Percentiles rank a stretch among this genome's conserved stretches.
Evolutionary conservation across 2,329 filamentous ascomycete genomes (phyloP).

Genomic region (Fonsecaea erecta): DNA sequence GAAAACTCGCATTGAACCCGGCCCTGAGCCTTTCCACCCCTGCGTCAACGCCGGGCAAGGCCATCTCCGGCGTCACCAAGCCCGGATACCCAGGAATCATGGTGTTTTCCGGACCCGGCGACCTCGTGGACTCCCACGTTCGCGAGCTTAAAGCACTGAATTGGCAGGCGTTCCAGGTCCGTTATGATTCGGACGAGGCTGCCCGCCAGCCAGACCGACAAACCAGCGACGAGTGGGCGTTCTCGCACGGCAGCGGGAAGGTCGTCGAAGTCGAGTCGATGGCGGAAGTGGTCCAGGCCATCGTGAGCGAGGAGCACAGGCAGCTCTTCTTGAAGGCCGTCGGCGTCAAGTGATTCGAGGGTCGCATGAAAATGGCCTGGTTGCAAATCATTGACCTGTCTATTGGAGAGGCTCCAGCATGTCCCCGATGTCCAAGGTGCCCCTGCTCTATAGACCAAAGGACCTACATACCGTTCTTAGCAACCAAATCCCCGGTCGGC

Average conservation of each 20-base stretch:
- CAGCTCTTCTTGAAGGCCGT: slow-evolving; percentile 27
- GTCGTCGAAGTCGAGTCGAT: slow-evolving; percentile 35
- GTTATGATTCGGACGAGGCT: slow-evolving; percentile 31
- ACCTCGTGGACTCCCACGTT: slow-evolving; percentile 32
- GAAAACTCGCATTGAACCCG: slow-evolving; percentile 31
- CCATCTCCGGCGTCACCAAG: slow-evolving; percentile 32
- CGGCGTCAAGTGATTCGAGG: slow-evolving; percentile 28
- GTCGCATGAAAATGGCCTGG: too few relatives aligned
- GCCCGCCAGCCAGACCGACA: not conserved
- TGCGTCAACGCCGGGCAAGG: not conserved
- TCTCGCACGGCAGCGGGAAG: slow-evolving; percentile 24
- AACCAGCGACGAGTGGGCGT: slow-evolving; percentile 23
- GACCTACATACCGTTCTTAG: too few relatives aligned
- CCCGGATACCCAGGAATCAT: slow-evolving; percentile 36
- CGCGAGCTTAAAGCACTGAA: slow-evolving; percentile 29
- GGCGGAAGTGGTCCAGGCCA: slow-evolving; percentile 30
- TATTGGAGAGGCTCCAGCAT: too few relatives aligned
- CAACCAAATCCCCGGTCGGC: too few relatives aligned
- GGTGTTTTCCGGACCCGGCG: slow-evolving; percentile 30
- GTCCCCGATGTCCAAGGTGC: too few relatives aligned
- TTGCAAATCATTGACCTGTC: too few relatives aligned
- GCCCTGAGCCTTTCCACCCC: not conserved
- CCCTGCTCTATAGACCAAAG: too few relatives aligned
- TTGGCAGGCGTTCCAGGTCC: slow-evolving; percentile 35
- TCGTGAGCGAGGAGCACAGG: slow-evolving; percentile 21